phyloP scores from a whole-genome alignment of 805 yeast genomes.

The Sugiyamaella lignohabitans region DNA sequence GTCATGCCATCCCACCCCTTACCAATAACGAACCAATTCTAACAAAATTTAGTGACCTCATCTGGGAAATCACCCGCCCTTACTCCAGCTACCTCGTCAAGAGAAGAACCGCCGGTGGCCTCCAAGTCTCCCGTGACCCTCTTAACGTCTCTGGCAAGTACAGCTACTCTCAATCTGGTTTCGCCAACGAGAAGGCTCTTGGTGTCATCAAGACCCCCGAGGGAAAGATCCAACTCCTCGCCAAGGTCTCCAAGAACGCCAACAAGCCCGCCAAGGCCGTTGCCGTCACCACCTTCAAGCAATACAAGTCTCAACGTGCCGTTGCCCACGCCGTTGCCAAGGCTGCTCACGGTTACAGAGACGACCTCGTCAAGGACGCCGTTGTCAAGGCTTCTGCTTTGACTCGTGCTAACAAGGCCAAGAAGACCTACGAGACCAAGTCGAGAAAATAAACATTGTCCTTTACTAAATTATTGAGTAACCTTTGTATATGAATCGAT shows the following conservation, averaged over 20 bases:
- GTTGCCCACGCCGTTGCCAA: slow-evolving; percentile 42
- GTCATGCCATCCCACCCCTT: too few relatives aligned
- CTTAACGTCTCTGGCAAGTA: slow-evolving; percentile 42
- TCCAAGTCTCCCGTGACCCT: slow-evolving; percentile 44
- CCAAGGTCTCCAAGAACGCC: slow-evolving; percentile 41
- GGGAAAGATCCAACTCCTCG: slow-evolving; percentile 37
- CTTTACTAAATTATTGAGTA: background rate
- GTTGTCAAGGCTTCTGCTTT: slow-evolving; percentile 44
- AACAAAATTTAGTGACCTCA: slow-evolving; percentile 43
- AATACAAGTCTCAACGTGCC: slow-evolving; percentile 39
- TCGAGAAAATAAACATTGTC: slow-evolving; percentile 15
- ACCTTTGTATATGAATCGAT: background rate
- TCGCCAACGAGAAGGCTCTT: slow-evolving; percentile 44
- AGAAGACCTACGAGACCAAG: slow-evolving; percentile 31
- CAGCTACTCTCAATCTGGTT: slow-evolving; percentile 44
- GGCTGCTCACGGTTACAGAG: slow-evolving; percentile 42
- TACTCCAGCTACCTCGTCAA: slow-evolving; percentile 44
- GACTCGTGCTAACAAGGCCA: slow-evolving; percentile 34
- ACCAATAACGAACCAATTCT: too few relatives aligned
- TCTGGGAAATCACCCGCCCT: slow-evolving; percentile 47
- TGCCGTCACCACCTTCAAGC: slow-evolving; percentile 36
- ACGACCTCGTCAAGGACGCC: slow-evolving; percentile 44
- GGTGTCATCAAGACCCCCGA: slow-evolving; percentile 34
- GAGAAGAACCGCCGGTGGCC: slow-evolving; percentile 37
- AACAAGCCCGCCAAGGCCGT: slow-evolving; percentile 43